Evolutionary conservation across 2,329 filamentous ascomycete genomes (phyloP), one percentile per base, ranked within the genome.

Genomic region (Fusarium drepaniforme): DNA sequence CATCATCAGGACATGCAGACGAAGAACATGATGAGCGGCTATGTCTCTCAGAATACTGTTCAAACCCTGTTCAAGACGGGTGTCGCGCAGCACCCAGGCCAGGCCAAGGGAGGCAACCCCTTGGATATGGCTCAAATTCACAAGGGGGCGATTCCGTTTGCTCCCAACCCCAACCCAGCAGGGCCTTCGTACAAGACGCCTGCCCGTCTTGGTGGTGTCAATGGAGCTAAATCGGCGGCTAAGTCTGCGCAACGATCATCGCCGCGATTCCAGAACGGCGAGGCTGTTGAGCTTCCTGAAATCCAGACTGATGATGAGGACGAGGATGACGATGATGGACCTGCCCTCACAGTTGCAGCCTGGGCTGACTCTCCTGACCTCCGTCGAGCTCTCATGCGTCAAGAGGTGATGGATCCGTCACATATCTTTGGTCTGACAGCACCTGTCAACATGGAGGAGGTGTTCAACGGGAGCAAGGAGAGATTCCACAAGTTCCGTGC

Each of bases 281-380:
- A 99, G 69, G 90, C 90, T 62, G 98, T 99, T 79, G 93, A 97
- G 76, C 90, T 99, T 4, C 96, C 97, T 0, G 97, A 99, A 77
- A 98, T 99, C 77, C 92, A 95, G 74, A 98, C 97, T 2, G 97
- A 99, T 81, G 95, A 95, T 35, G 96, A 98, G 79, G 94, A 97
- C 69, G 93, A 96, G 59, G 93, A 96, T 8, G 90, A 93, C 46
- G 90, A 91, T 16, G 83, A 88, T 58, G 91, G 94, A 85, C 80
- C 83, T 28, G 80, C 80, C 1, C 80, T 84, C 35, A 80, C 79
- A 64, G 90, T 94, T 18, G 94, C 95, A 3, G 90, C 91, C 9
- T 99, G 97, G 97, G 95, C 95, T 6, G 93, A 98, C 80, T 94
- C 94, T 4, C 96, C 96, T 13, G 93, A 94, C 73, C 89, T 99